phyloP scores from a whole-genome alignment of 345 rosid genomes.

The Syzygium jambos region DNA sequence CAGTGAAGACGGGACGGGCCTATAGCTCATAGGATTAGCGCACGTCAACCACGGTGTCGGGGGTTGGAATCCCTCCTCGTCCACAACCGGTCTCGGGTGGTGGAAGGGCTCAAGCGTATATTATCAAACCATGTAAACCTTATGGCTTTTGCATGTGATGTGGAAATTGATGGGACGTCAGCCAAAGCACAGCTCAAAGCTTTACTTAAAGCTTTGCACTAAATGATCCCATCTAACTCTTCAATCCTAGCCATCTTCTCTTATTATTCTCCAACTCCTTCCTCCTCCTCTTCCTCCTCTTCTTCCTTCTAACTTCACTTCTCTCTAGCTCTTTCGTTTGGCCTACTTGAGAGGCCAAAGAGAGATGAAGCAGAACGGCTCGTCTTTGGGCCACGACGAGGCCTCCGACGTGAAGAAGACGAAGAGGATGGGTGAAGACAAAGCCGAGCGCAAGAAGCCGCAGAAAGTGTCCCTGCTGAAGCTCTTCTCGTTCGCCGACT shows the following conservation, averaged over 20 bases:
- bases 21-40: neutral
- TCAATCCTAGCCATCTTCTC: neutral
- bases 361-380: neutral
- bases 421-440: slow-evolving; percentile 3
- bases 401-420: slow-evolving; percentile 11
- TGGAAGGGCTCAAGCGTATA: neutral
- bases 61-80: neutral
- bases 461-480: slow-evolving; percentile 49
- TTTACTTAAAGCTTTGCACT: slow-evolving; percentile 1
- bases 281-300: neutral
- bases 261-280: neutral
- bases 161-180: neutral
- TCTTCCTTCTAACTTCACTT: neutral
- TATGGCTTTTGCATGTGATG: neutral
- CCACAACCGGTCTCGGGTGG: neutral
- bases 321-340: neutral
- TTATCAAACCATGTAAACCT: neutral
- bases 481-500: slow-evolving; percentile 76
- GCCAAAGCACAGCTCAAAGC: neutral
- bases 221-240: slow-evolving; percentile 16
- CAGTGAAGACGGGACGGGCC: no score
- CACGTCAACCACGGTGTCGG: neutral
- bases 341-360: neutral
- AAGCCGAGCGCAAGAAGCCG: slow-evolving; percentile 2
- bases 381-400: slow-evolving; percentile 1